These are phyloP conservation scores for Carex parvula DNA, from an alignment of 176 grass and related monocot species.

Conservation along the genomic window DNA sequence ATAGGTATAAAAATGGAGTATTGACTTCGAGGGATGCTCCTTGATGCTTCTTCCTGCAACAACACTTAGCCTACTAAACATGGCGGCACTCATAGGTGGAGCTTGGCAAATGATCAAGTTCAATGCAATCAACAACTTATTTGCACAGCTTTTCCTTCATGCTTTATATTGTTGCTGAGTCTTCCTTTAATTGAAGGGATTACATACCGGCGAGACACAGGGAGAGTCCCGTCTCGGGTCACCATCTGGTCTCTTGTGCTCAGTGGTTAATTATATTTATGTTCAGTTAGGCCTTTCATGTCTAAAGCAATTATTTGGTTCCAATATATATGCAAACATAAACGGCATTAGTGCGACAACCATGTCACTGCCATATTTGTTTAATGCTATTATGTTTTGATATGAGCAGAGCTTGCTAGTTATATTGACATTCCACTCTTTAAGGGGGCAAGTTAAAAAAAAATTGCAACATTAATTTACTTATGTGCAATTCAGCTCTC, in stretches of 20 bases:
- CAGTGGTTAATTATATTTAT: conserved; percentile 17
- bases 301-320: background rate
- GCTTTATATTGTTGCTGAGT: conserved; percentile 41
- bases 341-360: background rate
- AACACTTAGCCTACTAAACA: conserved; percentile 48
- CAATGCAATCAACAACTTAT: background rate
- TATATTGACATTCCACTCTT: background rate
- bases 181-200: conserved; percentile 48
- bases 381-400: background rate
- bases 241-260: conserved; percentile 26
- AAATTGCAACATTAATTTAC: background rate
- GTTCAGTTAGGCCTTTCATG: conserved; percentile 8
- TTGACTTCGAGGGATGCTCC: conserved; percentile 46
- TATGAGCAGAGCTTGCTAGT: background rate
- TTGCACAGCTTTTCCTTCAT: conserved; percentile 34
- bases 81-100: conserved; percentile 23
- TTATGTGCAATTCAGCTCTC: background rate
- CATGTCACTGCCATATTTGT: background rate
- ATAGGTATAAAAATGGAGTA: conserved; percentile 36
- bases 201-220: conserved; percentile 33
- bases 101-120: conserved; percentile 28
- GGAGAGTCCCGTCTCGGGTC: conserved; percentile 23
- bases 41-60: conserved; percentile 54
- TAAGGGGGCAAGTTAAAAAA: background rate
- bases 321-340: background rate